Conservation (phyloP, 257 asterid genomes). For the Nicotiana tabacum region DNA sequence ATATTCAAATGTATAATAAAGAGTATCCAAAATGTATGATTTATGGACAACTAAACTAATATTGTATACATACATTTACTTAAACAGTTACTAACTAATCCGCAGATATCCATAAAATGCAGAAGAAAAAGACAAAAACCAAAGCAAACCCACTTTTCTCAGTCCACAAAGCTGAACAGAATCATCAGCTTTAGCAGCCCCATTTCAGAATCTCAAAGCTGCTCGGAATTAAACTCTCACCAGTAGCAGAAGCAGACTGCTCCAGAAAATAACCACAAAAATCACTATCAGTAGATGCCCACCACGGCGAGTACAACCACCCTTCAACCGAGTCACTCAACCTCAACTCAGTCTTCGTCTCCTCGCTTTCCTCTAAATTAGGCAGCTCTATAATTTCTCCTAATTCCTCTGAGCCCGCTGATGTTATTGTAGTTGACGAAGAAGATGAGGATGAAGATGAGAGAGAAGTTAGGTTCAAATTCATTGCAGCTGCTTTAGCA, state of each 20-base stretch:
- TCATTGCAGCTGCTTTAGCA: slow-evolving; percentile 6
- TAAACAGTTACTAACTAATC: neutral
- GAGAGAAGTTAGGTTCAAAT: neutral
- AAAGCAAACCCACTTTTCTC: neutral
- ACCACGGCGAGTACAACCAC: neutral
- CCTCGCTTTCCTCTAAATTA: neutral
- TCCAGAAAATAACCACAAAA: slow-evolving; percentile 11
- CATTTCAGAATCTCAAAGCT: slow-evolving; percentile 7
- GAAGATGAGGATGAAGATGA: neutral
- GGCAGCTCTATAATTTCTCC: neutral
- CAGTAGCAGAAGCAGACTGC: neutral
- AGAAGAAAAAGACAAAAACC: neutral
- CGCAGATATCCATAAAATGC: neutral
- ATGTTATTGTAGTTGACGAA: neutral
- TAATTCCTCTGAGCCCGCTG: neutral
- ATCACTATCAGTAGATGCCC: neutral
- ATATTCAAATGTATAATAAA: neutral
- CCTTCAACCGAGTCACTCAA: slow-evolving; percentile 7
- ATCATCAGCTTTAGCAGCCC: neutral
- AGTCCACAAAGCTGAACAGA: neutral
- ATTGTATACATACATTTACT: neutral
- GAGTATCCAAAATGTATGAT: neutral
- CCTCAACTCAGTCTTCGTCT: neutral
- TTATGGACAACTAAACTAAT: neutral
- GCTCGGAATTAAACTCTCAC: neutral